Base-by-base conservation (phyloP, 176 grass and related monocot genomes). In the Zizania latifolia region DNA sequence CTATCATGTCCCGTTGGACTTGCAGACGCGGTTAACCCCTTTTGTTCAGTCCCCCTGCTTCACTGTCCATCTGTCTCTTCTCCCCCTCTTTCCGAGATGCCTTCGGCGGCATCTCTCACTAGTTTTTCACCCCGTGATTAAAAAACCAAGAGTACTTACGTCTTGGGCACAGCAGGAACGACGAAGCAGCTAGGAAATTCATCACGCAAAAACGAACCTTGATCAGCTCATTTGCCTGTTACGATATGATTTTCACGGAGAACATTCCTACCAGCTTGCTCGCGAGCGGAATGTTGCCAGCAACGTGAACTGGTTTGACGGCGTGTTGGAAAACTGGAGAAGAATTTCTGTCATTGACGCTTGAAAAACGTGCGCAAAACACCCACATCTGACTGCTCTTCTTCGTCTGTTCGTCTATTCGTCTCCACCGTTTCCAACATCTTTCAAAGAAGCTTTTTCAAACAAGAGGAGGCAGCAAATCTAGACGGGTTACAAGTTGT, bases 171-270 rank as follows among this genome's bases (percentile, higher is more conserved):
- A n/a, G n/a, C n/a, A n/a, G n/a, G n/a, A n/a, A n/a, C n/a, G n/a
- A n/a, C n/a, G 84, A 76, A 77, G 84, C 65, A 50, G 65, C 85
- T n/a, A 8, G 38, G 66, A 77, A 87, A 23, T 21, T 33, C 1
- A 8, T 3, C 45, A 1, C 16, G 2, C 34, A 10, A 62, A 0
- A 68, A 71, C 45, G 65, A 81, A 60, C 17, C 63, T 10, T 12
- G 78, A 43, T 26, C 44, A 22, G 35, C 30, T 19, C 44, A 19
- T 53, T n/a, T 21, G 48, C 19, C 48, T 53, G 48, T 53, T 53
- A 53, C 48, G 48, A 53, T 53, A 10, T 59, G 11, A 71, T 46
- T 65, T 30, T 58, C 17, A 10, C 0, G 37, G 6, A 0, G 73
- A 72, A 78, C 78, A 78, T 82, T 87, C 79, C 7, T 36, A 17